phyloP scores from a whole-genome alignment of 169 alveolate genomes.

The Plasmodium sp. region DNA sequence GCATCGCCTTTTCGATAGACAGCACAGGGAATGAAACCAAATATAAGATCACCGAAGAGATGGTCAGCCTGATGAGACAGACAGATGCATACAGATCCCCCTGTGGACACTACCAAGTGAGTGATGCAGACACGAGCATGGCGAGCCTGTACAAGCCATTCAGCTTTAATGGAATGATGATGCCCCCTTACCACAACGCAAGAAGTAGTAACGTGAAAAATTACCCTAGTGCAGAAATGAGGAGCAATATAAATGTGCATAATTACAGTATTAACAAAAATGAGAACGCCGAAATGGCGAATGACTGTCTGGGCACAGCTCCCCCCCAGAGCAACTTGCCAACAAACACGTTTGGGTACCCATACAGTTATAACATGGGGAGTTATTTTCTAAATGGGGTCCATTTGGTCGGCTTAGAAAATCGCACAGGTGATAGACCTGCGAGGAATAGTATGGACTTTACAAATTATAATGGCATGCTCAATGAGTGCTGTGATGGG shows the following conservation, averaged over 20 bases:
- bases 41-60: background rate
- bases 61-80: background rate
- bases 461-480: background rate
- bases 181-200: background rate
- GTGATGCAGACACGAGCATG: background rate
- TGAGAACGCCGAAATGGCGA: background rate
- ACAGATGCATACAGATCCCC: background rate
- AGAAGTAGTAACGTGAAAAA: background rate
- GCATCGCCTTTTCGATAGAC: background rate
- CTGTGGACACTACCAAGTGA: background rate
- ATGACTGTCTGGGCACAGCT: background rate
- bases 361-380: background rate
- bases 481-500: background rate
- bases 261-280: conserved; percentile 17
- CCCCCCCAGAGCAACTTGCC: background rate
- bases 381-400: conserved; percentile 10
- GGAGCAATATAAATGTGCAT: conserved; percentile 21
- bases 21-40: background rate
- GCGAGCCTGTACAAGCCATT: background rate
- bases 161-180: conserved; percentile 6
- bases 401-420: background rate
- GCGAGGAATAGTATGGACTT: background rate
- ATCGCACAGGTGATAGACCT: background rate
- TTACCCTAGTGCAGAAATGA: background rate
- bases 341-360: background rate